Percentiles rank a stretch among this genome's conserved stretches.
Evolutionary conservation across 2,329 filamentous ascomycete genomes (phyloP).

Genomic region (Epichloe hybrida): DNA sequence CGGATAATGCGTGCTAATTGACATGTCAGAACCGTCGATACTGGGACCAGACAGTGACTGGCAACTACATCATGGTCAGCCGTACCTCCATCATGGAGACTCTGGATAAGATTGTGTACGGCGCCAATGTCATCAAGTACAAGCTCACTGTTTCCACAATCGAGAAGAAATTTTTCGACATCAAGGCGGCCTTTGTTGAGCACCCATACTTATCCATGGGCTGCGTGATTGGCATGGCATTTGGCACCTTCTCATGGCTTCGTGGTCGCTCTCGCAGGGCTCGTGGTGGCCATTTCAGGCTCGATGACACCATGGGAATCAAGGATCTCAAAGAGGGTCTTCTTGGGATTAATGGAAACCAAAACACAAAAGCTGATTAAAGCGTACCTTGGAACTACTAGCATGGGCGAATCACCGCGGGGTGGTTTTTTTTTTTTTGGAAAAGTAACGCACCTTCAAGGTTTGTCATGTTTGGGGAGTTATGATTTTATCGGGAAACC

Average conservation of each 20-base stretch:
- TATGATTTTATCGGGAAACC: neutral
- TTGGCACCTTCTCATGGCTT: constrained; percentile 39
- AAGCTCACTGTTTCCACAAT: constrained; percentile 66
- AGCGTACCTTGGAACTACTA: constrained; percentile 1
- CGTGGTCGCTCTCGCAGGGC: constrained; percentile 40
- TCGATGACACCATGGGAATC: constrained; percentile 41
- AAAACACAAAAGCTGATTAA: constrained; percentile 23
- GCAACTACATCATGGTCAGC: constrained; percentile 78
- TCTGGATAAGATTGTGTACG: constrained; percentile 54
- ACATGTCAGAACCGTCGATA: constrained; percentile 65
- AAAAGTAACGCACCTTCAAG: constrained; percentile 3
- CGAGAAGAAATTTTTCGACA: constrained; percentile 57
- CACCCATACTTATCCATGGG: constrained; percentile 46
- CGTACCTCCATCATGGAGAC: constrained; percentile 87
- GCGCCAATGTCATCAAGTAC: constrained; percentile 56
- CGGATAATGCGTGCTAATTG: neutral
- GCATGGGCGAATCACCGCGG: neutral
- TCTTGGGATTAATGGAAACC: constrained; percentile 31
- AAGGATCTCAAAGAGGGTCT: constrained; percentile 51
- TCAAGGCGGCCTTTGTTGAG: constrained; percentile 42
- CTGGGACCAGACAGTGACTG: constrained; percentile 85
- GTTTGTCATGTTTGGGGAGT: constrained; percentile 1
- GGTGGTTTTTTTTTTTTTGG: neutral
- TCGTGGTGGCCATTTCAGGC: constrained; percentile 45
- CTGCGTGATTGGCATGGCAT: constrained; percentile 41